Evolutionary conservation across 352 stramenopile genomes (phyloP).

Genomic region (Phytophthora sojae): DNA sequence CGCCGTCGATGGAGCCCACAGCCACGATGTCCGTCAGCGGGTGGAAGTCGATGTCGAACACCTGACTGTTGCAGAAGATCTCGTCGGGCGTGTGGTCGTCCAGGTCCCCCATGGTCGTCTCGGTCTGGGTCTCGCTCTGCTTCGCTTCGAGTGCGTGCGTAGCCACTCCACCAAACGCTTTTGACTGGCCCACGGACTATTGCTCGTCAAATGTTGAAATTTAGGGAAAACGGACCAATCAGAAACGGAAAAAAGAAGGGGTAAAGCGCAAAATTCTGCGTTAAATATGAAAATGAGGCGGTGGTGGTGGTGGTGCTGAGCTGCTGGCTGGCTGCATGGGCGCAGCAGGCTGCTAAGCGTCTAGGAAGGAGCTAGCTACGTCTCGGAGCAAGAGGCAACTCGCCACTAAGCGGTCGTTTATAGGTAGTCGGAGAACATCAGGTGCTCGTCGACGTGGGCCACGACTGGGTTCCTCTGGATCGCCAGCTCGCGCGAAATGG

Average conservation of each 20-base stretch:
- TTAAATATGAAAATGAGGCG: slow-evolving; percentile 32
- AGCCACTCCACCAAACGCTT: slow-evolving; percentile 11
- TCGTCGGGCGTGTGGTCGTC: slow-evolving; percentile 84
- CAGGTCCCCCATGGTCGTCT: slow-evolving; percentile 59
- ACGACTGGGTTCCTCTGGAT: slow-evolving; percentile 50
- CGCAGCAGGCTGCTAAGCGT: slow-evolving; percentile 1
- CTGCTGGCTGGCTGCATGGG: slow-evolving; percentile 4
- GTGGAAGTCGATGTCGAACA: slow-evolving; percentile 91
- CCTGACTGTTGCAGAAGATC: slow-evolving; percentile 75
- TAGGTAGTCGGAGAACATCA: slow-evolving; percentile 82
- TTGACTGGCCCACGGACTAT: slow-evolving; percentile 40
- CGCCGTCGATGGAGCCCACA: slow-evolving; percentile 73
- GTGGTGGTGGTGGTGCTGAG: slow-evolving; percentile 1
- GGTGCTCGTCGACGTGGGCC: slow-evolving; percentile 64
- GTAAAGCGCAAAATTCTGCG: slow-evolving; percentile 27
- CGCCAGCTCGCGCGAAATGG: slow-evolving; percentile 67
- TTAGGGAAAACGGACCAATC: neutral
- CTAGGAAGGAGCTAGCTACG: slow-evolving; percentile 31
- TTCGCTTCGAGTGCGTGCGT: slow-evolving; percentile 2
- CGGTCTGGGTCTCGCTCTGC: neutral
- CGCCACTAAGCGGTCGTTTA: slow-evolving; percentile 19
- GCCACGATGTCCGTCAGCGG: slow-evolving; percentile 74
- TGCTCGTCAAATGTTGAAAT: slow-evolving; percentile 3
- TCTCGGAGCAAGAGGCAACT: slow-evolving; percentile 13
- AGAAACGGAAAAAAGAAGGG: slow-evolving; percentile 4